Evolutionary conservation across 345 rosid species (phyloP).

Genomic region (Acer saccharum): DNA sequence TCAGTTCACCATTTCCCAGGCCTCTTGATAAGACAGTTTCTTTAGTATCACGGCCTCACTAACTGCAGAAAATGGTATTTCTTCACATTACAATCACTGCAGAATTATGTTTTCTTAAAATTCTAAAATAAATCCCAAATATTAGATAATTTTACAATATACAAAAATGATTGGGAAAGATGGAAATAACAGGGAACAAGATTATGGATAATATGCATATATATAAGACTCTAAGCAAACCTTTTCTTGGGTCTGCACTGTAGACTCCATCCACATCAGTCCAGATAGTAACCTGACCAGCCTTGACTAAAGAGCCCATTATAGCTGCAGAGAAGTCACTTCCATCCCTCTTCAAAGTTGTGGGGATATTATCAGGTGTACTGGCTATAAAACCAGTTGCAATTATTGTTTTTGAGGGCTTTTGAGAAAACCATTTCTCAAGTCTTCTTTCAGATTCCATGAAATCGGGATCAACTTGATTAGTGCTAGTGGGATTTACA

Average conservation of each 20-base stretch:
- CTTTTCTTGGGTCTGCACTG: constrained; percentile 99
- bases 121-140: not conserved
- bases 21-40: constrained; percentile 95
- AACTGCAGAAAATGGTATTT: constrained; percentile 53
- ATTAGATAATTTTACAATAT: not conserved
- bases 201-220: not conserved
- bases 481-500: constrained; percentile 84
- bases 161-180: not conserved
- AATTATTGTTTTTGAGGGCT: constrained; percentile 65
- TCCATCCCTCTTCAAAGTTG: constrained; percentile 98
- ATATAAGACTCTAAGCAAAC: constrained; percentile 36
- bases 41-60: constrained; percentile 91
- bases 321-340: constrained; percentile 99
- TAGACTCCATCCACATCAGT: constrained; percentile 98
- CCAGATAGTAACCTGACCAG: constrained; percentile 93
- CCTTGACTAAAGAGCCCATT: constrained; percentile 84
- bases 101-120: constrained; percentile 14
- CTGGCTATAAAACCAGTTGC: constrained; percentile 99
- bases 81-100: constrained; percentile 17
- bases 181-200: not conserved
- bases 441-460: constrained; percentile 71
- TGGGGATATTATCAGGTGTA: constrained; percentile 90
- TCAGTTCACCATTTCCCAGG: constrained; percentile 96
- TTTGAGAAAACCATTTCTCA: constrained; percentile 74
- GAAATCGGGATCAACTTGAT: constrained; percentile 97